phyloP scores from a whole-genome alignment of 192 early-diverging fungal genomes.

The Chytriomyces hyalinus region DNA sequence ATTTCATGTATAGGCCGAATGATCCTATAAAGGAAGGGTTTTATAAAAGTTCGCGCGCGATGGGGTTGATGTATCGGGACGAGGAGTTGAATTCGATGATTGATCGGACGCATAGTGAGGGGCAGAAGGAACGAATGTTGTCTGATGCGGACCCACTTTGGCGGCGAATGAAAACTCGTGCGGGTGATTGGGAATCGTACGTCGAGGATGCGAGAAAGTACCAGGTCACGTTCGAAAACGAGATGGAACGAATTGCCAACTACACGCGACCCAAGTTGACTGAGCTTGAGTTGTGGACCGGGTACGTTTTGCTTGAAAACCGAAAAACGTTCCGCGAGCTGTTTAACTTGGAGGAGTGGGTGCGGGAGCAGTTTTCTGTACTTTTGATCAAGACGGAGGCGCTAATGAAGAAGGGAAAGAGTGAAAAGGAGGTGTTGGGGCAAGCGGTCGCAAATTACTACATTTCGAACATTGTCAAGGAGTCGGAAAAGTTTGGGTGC shows the following conservation, averaged over 20 bases:
- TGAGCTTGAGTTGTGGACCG: conserved; percentile 32
- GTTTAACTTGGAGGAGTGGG: conserved; percentile 32
- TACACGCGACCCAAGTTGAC: conserved; percentile 18
- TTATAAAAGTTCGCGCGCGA: conserved; percentile 22
- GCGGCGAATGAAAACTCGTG: neutral
- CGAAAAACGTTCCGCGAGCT: neutral
- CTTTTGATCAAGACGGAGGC: conserved; percentile 19
- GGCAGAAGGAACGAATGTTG: neutral
- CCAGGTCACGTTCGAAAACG: conserved; percentile 22
- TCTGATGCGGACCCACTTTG: conserved; percentile 19
- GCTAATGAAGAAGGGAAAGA: neutral
- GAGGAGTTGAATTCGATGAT: conserved; percentile 19
- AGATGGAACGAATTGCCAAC: conserved; percentile 24
- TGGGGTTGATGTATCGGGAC: conserved; percentile 32
- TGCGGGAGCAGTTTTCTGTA: conserved; percentile 20
- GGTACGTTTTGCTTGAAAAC: conserved; percentile 15
- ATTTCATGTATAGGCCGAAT: conserved; percentile 69
- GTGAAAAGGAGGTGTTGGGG: neutral
- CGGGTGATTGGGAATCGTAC: conserved; percentile 18
- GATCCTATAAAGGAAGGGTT: neutral
- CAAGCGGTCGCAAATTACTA: conserved; percentile 23
- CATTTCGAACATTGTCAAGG: conserved; percentile 29
- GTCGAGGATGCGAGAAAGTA: conserved; percentile 21
- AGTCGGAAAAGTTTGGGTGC: neutral
- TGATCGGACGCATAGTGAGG: conserved; percentile 1